Evolutionary conservation across 2,329 filamentous ascomycete genomes (phyloP), one percentile per base, ranked within the genome.

Genomic region (Monilinia laxa): DNA sequence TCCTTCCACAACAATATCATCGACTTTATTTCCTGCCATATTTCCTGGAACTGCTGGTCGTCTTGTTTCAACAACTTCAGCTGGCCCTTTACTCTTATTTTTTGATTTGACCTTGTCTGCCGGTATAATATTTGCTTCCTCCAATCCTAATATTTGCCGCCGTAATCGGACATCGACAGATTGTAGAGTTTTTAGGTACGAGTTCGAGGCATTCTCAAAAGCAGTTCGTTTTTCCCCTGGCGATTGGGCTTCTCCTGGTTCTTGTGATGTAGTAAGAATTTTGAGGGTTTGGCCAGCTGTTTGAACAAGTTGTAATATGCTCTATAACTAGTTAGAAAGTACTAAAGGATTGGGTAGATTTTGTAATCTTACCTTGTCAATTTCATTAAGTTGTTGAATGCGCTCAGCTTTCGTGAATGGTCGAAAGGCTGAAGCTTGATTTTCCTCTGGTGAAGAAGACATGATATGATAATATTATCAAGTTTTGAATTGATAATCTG

Each of bases 101-200:
- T 70, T 71, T 14, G 65, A 55, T 47, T 72, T 75, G 38, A 56
- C 64, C 64, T 71, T 74, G 16, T 75, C 66, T 73, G 75, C 45
- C 83, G 78, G 75, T 72, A 96, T 86, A 69, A 96, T 91, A 52
- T 87, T 86, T 0, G 90, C 91, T 78, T 96, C 92, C 77, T 96
- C 91, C 4, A 96, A 81, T 0, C 90, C 91, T 76, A 90, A 88
- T 57, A 93, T 89, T 75, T 93, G 89, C 51, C 89, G 83, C 69
- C 90, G 89, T 64, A 96, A 85, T 56, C 86, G 83, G 14, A 93
- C 90, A 74, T 92, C 89, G 62, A 95, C 85, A 9, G 84, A 84
- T 70, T 92, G 91, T 3, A 97, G 81, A 2, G 88, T 87, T 0
- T 83, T 82, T 71, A 95, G 87, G 77, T 94, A 95, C 10, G 85